A percentile compares a stretch with the other conserved stretches of the same genome.
Evolutionary conservation across 179 eudicot species (phyloP).

Genomic region (Gypsophila paniculata): DNA sequence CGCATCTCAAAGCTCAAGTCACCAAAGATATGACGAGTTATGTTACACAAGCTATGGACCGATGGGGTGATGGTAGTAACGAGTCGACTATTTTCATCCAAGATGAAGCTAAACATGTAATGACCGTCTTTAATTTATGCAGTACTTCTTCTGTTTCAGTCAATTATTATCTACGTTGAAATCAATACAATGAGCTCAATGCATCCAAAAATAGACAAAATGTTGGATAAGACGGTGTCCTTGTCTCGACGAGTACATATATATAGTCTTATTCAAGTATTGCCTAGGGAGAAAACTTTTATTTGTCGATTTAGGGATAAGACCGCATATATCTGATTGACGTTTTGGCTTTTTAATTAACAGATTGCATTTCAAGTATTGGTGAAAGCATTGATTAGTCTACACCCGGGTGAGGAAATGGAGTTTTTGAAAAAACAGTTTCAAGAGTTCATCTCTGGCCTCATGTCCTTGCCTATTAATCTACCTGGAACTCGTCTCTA

Average conservation of each 20-base stretch:
- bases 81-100: conserved; percentile 54
- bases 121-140: not conserved
- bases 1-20: conserved; percentile 65
- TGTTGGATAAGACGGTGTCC: not conserved
- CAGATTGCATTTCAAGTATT: conserved; percentile 85
- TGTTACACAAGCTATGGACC: conserved; percentile 50
- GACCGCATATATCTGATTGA: conserved; percentile 2
- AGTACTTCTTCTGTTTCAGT: not conserved
- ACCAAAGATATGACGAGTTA: conserved; percentile 55
- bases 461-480: conserved; percentile 79
- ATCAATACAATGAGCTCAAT: too few relatives aligned
- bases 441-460: conserved; percentile 83
- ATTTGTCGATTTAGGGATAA: not conserved
- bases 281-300: too few relatives aligned
- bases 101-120: conserved; percentile 69
- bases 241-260: too few relatives aligned
- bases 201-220: too few relatives aligned
- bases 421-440: conserved; percentile 57
- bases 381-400: conserved; percentile 70
- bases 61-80: conserved; percentile 39
- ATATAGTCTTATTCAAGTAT: too few relatives aligned
- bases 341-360: not conserved
- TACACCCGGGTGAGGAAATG: conserved; percentile 78
- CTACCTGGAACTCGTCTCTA: conserved; percentile 75
- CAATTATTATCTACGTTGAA: too few relatives aligned